Base-by-base conservation (phyloP, 495 filamentous ascomycete species). In the Penicillium lividum region DNA sequence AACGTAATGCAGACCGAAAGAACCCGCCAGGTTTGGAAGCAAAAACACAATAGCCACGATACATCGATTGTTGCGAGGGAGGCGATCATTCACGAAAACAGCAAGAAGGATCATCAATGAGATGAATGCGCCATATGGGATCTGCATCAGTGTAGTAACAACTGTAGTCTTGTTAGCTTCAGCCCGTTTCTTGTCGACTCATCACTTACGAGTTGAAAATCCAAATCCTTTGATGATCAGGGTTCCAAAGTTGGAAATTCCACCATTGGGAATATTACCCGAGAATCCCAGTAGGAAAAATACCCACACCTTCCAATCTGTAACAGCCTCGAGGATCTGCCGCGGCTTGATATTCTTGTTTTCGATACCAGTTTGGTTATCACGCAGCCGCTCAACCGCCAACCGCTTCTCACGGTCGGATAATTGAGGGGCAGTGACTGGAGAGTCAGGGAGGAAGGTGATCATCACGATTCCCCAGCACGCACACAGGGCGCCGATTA, bases 201-300 rank as follows among this genome's bases (percentile, higher is more conserved):
- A 29, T 40, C 8, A 70, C 47, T 58, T 64, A 51, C 73, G 65
- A 1, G 77, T 49, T 79, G 5, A 68, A 49, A 83, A 86, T 6
- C 84, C 82, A 48, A 84, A 81, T 0, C 83, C 80, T 56, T 84
- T 69, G 44, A 86, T 83, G 45, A 87, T 80, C 18, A 55, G 54
- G 0, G 80, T 83, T 13, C 78, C 77, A 58, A 86, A 86, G 51
- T 84, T 86, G 0, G 75, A 75, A n/a, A 88, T 77, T 0, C 71
- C 73, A 2, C 75, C 74, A 28, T 78, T 77, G 3, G 74, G 74
- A 8, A 77, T 74, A 25, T 78, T 74, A 7, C 64, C 61, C 27
- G 66, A 59, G 31, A 79, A 54, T 6, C 67, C 68, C 0, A 75
- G 56, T 0, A 73, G 36, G 9, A 72, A 66, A 44, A 76, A 75